phyloP scores from a whole-genome alignment of 306 rosid species.

The Hippophae tibetana region DNA sequence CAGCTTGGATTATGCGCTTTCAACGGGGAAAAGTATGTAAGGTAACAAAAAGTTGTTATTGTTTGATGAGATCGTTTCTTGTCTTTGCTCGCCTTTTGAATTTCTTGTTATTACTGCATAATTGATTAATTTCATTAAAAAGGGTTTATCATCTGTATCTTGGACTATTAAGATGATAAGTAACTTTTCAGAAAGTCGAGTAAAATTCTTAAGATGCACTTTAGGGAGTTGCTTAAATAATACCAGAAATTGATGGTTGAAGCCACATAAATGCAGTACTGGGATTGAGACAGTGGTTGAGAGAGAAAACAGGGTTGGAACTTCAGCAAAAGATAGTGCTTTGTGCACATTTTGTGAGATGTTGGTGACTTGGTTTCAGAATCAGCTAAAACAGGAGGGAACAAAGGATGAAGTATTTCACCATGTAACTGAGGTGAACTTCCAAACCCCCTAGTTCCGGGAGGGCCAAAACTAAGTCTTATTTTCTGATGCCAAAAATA shows the following conservation, averaged over 20 bases:
- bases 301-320: conserved; percentile 27
- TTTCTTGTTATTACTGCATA: background rate
- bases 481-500: conserved; percentile 6
- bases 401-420: conserved; percentile 51
- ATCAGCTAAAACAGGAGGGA: conserved; percentile 46
- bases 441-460: too few species aligned
- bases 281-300: conserved; percentile 63
- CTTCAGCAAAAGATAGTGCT: conserved; percentile 27
- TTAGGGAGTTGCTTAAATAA: background rate
- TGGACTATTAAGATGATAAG: too few species aligned
- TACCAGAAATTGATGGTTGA: conserved; percentile 13
- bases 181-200: too few species aligned
- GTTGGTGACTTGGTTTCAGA: conserved; percentile 73
- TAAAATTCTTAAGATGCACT: background rate
- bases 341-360: conserved; percentile 64
- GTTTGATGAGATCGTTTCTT: background rate
- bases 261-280: conserved; percentile 27
- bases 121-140: too few species aligned
- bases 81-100: background rate
- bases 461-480: conserved; percentile 3
- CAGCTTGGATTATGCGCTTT: conserved; percentile 51
- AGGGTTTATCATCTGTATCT: too few species aligned
- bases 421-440: conserved; percentile 54
- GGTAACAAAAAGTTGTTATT: conserved; percentile 28
- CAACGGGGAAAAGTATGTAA: conserved; percentile 26